Base-by-base conservation (phyloP, 1,139 yeast species). In the Pichia inconspicua region DNA sequence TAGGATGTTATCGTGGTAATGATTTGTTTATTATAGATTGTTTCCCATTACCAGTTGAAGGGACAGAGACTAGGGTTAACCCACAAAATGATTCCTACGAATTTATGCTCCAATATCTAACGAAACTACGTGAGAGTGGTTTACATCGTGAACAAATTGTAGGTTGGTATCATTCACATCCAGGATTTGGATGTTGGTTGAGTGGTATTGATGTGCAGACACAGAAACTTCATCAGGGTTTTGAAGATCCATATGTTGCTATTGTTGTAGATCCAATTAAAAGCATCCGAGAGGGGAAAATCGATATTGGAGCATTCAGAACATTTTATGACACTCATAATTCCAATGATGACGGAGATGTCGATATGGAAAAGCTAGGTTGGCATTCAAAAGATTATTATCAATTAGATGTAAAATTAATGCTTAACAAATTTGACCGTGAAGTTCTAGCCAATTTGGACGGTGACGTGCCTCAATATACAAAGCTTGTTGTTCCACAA, bases 11-110 rank as follows among this genome's bases (percentile, higher is more conserved):
- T 11, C 66, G 73, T 3, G 75, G 71, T 1, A 67, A 74, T 42
- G 73, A 77, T 14, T 78, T 92, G 53, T 75, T 87, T 3, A 84
- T 92, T 0, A 74, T 82, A 74, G 97, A 90, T 63, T 83, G 82
- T 5, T 92, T 85, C 63, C 82, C 90, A 6, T 68, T 92, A 42
- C 97, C 97, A 0, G 97, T 90, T 1, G 95, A 87, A 65, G 97
- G 97, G 1, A 89, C 97, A 0, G 97, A 92, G 63, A 88, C 97
- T 0, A 67, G 97, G 48, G 98, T 92, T 32, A 92, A 92, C 65
- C 97, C 97, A 0, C 89, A 86, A 61, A 82, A 84, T 25, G 97
- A 90, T 60, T 96, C 95, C 0, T 90, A 89, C 63, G 97, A 90
- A 64, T 92, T 84, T 64, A 90, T 92, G 96, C 95, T 90, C 1